A percentile compares a stretch with the other conserved stretches of the same genome.
phyloP scores from a whole-genome alignment of 805 yeast genomes.

The Henningerozyma blattae region DNA sequence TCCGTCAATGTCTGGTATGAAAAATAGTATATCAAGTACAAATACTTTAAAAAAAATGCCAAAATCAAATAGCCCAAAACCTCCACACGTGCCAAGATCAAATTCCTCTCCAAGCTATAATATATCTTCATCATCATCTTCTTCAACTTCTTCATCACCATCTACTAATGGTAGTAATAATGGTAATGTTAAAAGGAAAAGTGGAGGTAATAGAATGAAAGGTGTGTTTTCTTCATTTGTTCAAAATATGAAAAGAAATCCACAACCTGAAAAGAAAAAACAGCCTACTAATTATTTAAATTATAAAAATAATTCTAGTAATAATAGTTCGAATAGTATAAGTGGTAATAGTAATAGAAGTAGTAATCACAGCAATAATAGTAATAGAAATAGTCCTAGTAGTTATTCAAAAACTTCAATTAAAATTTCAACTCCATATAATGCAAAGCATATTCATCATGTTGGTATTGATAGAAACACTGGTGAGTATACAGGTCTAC shows the following conservation, averaged over 20 bases:
- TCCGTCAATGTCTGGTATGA: too few relatives aligned
- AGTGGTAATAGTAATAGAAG: conserved; percentile 5
- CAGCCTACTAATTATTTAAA: too few relatives aligned
- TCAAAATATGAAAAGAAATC: conserved; percentile 18
- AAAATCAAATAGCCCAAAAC: conserved; percentile 8
- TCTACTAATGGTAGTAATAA: conserved; percentile 1
- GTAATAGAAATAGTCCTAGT: conserved; percentile 8
- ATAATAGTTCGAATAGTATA: neutral
- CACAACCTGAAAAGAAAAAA: conserved; percentile 28
- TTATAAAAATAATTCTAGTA: neutral
- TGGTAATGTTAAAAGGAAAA: conserved; percentile 10
- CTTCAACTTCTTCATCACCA: conserved; percentile 16
- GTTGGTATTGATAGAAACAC: conserved; percentile 79
- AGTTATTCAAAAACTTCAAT: conserved; percentile 12
- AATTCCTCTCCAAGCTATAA: neutral
- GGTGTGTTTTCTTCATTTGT: conserved; percentile 45
- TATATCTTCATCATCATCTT: conserved; percentile 6
- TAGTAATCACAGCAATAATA: conserved; percentile 1
- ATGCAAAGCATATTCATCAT: conserved; percentile 82
- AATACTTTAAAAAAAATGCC: neutral
- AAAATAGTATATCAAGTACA: conserved; percentile 2
- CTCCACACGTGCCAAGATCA: neutral
- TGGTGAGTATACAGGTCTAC: conserved; percentile 86
- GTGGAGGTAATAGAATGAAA: conserved; percentile 35
- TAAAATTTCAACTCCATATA: conserved; percentile 83